Evolutionary conservation across 1,139 yeast species (phyloP), one percentile per base, ranked within the genome.

Genomic region (Sugiyamaella pinicola): DNA sequence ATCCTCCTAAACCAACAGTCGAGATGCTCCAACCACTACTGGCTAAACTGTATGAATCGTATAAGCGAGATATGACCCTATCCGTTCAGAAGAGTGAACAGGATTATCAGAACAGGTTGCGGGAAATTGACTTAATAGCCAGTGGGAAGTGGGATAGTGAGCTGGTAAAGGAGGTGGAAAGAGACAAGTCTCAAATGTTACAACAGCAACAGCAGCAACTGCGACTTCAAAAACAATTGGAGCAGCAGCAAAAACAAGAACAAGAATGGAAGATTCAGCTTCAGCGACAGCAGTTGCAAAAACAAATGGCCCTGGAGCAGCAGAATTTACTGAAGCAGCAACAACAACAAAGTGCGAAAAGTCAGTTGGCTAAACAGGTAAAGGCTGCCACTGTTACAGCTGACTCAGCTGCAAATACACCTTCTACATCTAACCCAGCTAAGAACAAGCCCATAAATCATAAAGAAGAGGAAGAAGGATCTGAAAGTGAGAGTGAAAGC

Each of bases 141-240:
- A 61, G 61, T 19, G 76, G 76, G 1, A 66, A 68, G 49, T 56
- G 72, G 65, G 74, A 72, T 54, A 54, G 55, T 1, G 65, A 65
- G 47, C 52, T 68, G 29, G 49, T 64, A 19, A 59, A 60, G 24
- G 68, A 64, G 33, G 49, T 38, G 5, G 60, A 50, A 17, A 35
- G 47, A 15, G 60, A 59, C 18, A 56, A 59, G 50, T 54, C 58
- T 3, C 60, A 58, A 49, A 48, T 49, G 9, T 52, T 49, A 24
- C 60, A 55, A 47, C 62, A 58, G 47, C 63, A 62, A 31, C 58
- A 59, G 44, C 55, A 42, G 24, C 47, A 43, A 31, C 18, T 60
- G 28, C 61, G 61, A 19, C 56, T 55, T 12, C 65, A 61, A 34
- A 64, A 63, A 49, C 55, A 56, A 21, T 12, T 61, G 34, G 65